Evolutionary conservation across 75 land plant species (phyloP).

Genomic region (Azolla pinnata): DNA sequence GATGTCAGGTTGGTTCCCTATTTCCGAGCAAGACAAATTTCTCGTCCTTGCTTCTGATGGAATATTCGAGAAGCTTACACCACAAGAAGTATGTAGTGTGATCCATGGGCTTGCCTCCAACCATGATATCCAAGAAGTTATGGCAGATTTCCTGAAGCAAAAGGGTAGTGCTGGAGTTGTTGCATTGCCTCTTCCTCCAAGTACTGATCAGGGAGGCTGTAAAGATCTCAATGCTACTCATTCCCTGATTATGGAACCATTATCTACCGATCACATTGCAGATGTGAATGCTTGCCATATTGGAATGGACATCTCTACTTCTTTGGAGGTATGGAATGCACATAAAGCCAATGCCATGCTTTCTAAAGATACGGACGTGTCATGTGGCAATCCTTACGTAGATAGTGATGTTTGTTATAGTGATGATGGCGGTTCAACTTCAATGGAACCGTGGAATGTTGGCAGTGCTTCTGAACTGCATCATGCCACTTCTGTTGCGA

Average conservation of each 20-base stretch:
- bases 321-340: too few relatives aligned
- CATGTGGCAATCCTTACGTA: not conserved
- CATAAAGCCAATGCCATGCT: not conserved
- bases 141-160: not conserved
- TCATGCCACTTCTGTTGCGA: too few relatives aligned
- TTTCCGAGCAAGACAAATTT: conserved; percentile 9
- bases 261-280: not conserved
- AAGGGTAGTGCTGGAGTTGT: not conserved
- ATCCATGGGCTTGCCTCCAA: conserved; percentile 8
- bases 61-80: conserved; percentile 20
- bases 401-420: not conserved
- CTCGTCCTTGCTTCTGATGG: conserved; percentile 29
- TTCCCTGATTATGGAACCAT: not conserved
- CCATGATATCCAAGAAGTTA: not conserved
- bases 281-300: not conserved
- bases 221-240: not conserved
- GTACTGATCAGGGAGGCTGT: not conserved
- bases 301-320: too few relatives aligned
- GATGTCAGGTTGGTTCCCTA: conserved; percentile 18
- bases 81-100: conserved; percentile 20
- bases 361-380: not conserved
- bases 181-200: not conserved
- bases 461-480: too few relatives aligned
- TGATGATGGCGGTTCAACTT: too few relatives aligned
- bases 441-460: too few relatives aligned